Evolutionary conservation across 768 basidiomycete genomes (phyloP), one percentile per base, ranked within the genome.

Genomic region (Tylopilus vinaceipallidus): DNA sequence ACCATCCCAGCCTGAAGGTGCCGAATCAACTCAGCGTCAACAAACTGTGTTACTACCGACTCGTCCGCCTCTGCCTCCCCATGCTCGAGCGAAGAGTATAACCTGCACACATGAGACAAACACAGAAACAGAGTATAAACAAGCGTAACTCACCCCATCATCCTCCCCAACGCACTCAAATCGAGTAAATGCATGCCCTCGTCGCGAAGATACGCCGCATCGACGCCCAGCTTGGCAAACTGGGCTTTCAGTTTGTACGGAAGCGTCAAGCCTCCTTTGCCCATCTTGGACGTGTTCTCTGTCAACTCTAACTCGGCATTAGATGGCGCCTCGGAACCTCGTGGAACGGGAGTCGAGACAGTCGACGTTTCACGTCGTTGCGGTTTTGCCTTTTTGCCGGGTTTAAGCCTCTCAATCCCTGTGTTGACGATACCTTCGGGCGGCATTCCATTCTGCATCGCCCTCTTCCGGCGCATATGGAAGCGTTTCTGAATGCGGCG

Each of bases 391-490:
- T 50, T 59, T 58, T 49, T 61, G 40, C 77, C 76, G 4, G 77
- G 73, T 47, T 69, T 78, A 44, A 76, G 47, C 60, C 73, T 56
- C 60, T 42, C 50, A 30, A 57, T 19, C 5, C 49, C 32, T 4
- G 49, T 40, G 22, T 38, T 41, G 3, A 49, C 12, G 2, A 14
- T 22, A 23, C 32, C 42, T 12, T 45, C 38, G 9, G 52, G 16
- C n/a, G 17, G 22, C 6, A 6, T 65, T 9, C 51, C 60, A 12
- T 55, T 63, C 34, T n/a, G 73, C 84, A 24, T 61, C 3, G 88
- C 86, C 36, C 87, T 77, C 61, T 80, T 83, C 24, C 79, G 77
- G 6, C 87, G 81, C 88, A 89, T 89, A 55, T 86, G 79, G 6
- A 89, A 69, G 33, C 86, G 74, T 50, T 88, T 88, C 50, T 70